These are phyloP conservation scores for Cyclotella atomus DNA, from an alignment of 108 stramenopile species.

Conservation along the genomic window DNA sequence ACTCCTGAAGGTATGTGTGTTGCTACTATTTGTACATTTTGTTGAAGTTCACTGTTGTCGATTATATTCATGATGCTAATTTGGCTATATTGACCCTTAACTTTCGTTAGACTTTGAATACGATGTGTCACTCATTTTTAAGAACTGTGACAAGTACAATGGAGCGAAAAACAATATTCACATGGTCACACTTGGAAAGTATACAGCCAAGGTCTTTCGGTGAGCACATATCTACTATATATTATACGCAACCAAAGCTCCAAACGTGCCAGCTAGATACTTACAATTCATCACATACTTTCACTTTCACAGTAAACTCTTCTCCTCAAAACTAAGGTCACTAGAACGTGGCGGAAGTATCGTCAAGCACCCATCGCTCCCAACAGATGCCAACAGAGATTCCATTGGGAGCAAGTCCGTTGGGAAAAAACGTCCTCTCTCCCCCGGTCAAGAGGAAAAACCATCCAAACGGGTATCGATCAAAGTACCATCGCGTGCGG, in stretches of 20 bases:
- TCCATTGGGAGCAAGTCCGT: constrained; percentile 7
- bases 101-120: constrained; percentile 75
- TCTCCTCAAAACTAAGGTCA: constrained; percentile 57
- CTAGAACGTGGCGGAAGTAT: constrained; percentile 46
- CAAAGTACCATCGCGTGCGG: constrained; percentile 32
- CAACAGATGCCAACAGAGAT: constrained; percentile 23
- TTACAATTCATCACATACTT: too few species aligned
- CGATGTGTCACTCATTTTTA: constrained; percentile 77
- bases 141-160: constrained; percentile 84
- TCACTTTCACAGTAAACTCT: constrained; percentile 47
- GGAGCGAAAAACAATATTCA: constrained; percentile 61
- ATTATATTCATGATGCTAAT: too few species aligned
- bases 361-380: constrained; percentile 30
- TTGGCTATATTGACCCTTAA: not conserved
- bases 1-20: constrained; percentile 6
- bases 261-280: too few species aligned
- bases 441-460: constrained; percentile 35
- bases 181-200: constrained; percentile 70
- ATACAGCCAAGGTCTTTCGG: constrained; percentile 69
- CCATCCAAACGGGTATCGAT: constrained; percentile 38
- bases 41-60: too few species aligned
- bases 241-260: not conserved
- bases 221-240: constrained; percentile 10
- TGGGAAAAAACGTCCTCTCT: constrained; percentile 45
- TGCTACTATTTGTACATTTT: too few species aligned